Evolutionary conservation across 225 moss, liverwort and hornwort genomes (phyloP).

Genomic region (Physcomitrellopsis africana): DNA sequence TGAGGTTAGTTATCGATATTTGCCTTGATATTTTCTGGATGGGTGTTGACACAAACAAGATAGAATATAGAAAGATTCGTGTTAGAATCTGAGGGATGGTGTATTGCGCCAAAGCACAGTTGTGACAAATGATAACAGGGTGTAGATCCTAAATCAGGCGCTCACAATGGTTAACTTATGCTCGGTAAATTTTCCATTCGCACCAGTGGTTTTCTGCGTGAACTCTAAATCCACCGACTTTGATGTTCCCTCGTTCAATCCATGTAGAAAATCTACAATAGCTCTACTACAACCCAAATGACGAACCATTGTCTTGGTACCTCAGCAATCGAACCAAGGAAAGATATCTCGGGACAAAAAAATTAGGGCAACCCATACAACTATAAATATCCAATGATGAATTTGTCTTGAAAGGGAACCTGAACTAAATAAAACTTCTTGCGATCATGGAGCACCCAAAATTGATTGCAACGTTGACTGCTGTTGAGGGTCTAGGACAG

Average conservation of each 20-base stretch:
- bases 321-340: conserved; percentile 49
- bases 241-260: conserved; percentile 39
- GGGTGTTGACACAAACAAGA: too few species aligned
- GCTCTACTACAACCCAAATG: conserved; percentile 51
- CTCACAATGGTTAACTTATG: too few species aligned
- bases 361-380: conserved; percentile 50
- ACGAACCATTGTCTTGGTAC: conserved; percentile 46
- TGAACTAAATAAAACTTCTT: conserved; percentile 28
- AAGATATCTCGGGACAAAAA: conserved; percentile 50
- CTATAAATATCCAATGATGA: conserved; percentile 44
- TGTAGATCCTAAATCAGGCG: too few species aligned
- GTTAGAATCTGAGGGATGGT: too few species aligned
- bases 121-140: too few species aligned
- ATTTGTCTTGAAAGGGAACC: conserved; percentile 39
- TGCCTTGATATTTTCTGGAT: too few species aligned
- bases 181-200: too few species aligned
- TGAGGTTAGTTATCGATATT: too few species aligned
- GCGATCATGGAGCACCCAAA: conserved; percentile 60
- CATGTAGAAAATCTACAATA: conserved; percentile 44
- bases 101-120: too few species aligned
- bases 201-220: too few species aligned
- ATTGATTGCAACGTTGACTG: conserved; percentile 89
- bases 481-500: conserved; percentile 85
- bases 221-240: too few species aligned
- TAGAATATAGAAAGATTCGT: too few species aligned